Evolutionary conservation across 2,329 filamentous ascomycete genomes (phyloP).

Genomic region (Chaetomium sp.): DNA sequence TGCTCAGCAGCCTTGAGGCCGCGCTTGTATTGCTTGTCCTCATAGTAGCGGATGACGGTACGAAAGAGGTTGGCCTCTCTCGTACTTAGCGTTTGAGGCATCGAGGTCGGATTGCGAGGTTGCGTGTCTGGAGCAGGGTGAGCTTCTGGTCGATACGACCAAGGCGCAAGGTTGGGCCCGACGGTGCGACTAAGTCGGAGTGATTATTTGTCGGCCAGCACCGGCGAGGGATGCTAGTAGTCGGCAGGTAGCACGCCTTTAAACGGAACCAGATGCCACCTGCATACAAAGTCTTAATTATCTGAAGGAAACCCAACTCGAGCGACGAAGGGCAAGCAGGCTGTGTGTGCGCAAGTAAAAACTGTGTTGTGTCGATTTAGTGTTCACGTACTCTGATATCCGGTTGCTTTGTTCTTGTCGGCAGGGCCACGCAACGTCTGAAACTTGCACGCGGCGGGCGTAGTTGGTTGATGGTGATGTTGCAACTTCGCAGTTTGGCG

Average conservation of each 20-base stretch:
- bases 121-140: not conserved
- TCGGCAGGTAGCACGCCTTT: too few species aligned
- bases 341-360: too few species aligned
- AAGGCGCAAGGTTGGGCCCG: not conserved
- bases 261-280: too few species aligned
- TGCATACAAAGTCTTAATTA: too few species aligned
- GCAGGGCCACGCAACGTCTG: not conserved
- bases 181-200: not conserved
- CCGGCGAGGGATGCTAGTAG: too few species aligned
- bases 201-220: too few species aligned
- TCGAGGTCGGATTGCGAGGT: constrained; percentile 31
- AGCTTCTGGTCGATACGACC: not conserved
- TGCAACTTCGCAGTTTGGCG: constrained; percentile 9
- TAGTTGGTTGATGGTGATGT: not conserved
- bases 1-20: constrained; percentile 94
- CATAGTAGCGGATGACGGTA: constrained; percentile 90
- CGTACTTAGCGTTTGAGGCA: constrained; percentile 68
- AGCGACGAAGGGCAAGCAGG: too few species aligned
- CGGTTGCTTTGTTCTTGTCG: not conserved
- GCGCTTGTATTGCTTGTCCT: constrained; percentile 94
- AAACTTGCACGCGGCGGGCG: not conserved
- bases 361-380: too few species aligned
- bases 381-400: too few species aligned
- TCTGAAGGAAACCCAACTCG: too few species aligned
- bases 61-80: constrained; percentile 95